These are phyloP conservation scores for Aspergillus felis DNA, from an alignment of 2,329 filamentous ascomycete species.

Conservation along the genomic window DNA sequence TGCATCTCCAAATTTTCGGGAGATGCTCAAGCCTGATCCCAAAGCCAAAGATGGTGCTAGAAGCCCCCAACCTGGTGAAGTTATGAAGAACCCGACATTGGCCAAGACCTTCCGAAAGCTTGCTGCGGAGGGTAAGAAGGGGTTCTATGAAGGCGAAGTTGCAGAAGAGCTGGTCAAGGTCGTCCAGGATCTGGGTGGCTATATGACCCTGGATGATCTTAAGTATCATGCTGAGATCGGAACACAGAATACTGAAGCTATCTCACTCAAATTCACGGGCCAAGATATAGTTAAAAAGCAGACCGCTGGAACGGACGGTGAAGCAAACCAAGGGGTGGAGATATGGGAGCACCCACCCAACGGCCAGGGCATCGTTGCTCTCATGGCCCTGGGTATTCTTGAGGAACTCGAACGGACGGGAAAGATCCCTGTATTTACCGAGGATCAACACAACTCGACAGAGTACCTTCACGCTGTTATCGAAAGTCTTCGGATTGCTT, in stretches of 20 bases:
- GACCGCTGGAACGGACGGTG: constrained; percentile 41
- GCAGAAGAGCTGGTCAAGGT: constrained; percentile 78
- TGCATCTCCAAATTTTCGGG: constrained; percentile 79
- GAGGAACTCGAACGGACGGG: constrained; percentile 75
- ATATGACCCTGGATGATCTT: constrained; percentile 75
- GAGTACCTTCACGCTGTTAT: constrained; percentile 82
- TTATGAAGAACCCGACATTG: constrained; percentile 80
- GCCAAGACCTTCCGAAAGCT: constrained; percentile 77
- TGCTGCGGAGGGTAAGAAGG: constrained; percentile 75
- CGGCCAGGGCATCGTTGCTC: constrained; percentile 88
- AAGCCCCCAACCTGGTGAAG: constrained; percentile 73
- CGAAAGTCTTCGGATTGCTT: constrained; percentile 82
- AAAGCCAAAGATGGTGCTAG: constrained; percentile 65
- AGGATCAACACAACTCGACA: constrained; percentile 74
- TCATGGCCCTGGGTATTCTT: constrained; percentile 91
- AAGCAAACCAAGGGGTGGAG: constrained; percentile 55
- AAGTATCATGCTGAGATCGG: constrained; percentile 68
- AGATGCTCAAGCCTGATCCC: constrained; percentile 80
- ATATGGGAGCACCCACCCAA: constrained; percentile 98
- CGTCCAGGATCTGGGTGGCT: constrained; percentile 69
- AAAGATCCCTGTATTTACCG: constrained; percentile 66
- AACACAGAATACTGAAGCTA: constrained; percentile 77
- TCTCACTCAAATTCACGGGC: constrained; percentile 73
- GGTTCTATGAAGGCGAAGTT: constrained; percentile 84
- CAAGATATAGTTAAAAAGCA: constrained; percentile 54